Conservation (phyloP, 2,329 filamentous ascomycete species). For the Aspergillus bombycis region DNA sequence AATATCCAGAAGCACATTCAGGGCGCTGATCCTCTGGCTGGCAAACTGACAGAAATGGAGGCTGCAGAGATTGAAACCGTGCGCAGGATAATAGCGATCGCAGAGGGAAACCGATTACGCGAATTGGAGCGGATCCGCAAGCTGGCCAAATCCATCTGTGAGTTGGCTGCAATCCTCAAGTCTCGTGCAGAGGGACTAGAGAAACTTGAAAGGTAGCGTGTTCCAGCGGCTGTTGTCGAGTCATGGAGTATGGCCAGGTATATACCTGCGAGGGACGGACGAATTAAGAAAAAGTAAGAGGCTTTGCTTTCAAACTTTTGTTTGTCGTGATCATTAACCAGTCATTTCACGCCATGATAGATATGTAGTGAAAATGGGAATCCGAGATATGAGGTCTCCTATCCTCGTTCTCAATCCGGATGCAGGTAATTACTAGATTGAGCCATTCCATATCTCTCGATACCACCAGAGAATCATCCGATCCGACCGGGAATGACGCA, state of each 20-base stretch:
- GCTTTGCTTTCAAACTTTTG: not conserved
- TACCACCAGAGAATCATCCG: not conserved
- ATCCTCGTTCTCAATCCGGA: not conserved
- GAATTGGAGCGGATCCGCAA: constrained; percentile 24
- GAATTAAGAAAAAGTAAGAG: not conserved
- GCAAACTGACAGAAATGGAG: constrained; percentile 21
- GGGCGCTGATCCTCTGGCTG: constrained; percentile 8
- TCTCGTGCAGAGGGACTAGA: constrained; percentile 16
- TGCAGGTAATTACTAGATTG: not conserved
- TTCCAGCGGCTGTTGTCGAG: not conserved
- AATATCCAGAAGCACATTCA: constrained; percentile 20
- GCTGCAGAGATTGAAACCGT: constrained; percentile 26
- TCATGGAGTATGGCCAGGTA: not conserved
- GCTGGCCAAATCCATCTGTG: constrained; percentile 18
- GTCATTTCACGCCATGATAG: not conserved
- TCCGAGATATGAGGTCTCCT: constrained; percentile 7
- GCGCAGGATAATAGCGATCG: constrained; percentile 19
- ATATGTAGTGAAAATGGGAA: not conserved
- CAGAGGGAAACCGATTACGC: constrained; percentile 24
- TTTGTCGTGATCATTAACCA: not conserved
- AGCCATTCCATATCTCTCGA: not conserved
- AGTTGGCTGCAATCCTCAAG: constrained; percentile 20
- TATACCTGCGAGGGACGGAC: not conserved
- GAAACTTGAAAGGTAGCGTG: not conserved
- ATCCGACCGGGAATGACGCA: constrained; percentile 11